phyloP scores from a whole-genome alignment of 441 rosid species.

The Mallotus repandus region DNA sequence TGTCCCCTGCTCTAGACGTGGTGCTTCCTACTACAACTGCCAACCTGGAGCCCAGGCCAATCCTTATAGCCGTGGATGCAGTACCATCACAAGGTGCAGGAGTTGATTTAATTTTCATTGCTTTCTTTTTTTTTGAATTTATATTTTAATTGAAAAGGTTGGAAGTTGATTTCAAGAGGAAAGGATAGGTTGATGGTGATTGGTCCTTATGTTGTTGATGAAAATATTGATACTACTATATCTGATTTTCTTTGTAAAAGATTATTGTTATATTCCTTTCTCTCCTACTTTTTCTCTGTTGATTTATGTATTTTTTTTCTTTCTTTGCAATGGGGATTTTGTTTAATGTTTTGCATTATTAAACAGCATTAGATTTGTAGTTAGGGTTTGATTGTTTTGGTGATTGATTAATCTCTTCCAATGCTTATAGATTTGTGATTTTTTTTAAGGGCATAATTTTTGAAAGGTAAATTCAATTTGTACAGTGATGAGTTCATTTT shows the following conservation, averaged over 20 bases:
- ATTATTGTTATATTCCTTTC: slow-evolving; percentile 16
- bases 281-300: not conserved
- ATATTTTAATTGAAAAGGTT: not conserved
- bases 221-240: slow-evolving; percentile 22
- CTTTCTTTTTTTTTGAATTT: not conserved
- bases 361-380: slow-evolving; percentile 2
- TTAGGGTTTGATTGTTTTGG: not conserved
- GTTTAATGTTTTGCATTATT: not conserved
- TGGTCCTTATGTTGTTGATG: slow-evolving; percentile 19
- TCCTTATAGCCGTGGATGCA: slow-evolving; percentile 91
- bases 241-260: slow-evolving; percentile 28
- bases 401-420: not conserved
- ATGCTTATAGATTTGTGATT: not conserved
- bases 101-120: slow-evolving; percentile 32
- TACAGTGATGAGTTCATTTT: not conserved
- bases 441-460: no score
- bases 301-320: not conserved
- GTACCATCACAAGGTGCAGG: slow-evolving; percentile 84
- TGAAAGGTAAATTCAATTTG: no score
- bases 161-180: slow-evolving; percentile 12
- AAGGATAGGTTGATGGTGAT: not conserved
- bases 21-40: slow-evolving; percentile 95
- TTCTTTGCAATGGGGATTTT: not conserved
- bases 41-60: slow-evolving; percentile 73
- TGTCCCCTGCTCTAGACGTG: slow-evolving; percentile 94